Base-by-base conservation (phyloP, 768 basidiomycete genomes). In the Pisolithus microcarpus region DNA sequence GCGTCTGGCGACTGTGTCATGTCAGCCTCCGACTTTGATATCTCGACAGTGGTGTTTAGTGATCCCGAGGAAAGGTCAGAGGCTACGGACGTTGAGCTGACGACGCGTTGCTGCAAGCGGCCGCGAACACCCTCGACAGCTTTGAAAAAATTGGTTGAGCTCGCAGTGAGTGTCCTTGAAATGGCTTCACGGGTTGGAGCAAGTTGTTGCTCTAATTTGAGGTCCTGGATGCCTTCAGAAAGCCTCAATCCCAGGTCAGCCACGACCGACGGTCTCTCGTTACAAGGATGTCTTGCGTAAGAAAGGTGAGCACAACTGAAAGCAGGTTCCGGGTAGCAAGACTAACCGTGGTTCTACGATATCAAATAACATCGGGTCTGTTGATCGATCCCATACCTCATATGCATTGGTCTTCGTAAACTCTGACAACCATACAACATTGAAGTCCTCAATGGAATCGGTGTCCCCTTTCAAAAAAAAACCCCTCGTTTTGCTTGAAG, bases 301-400 rank as follows among this genome's bases (percentile, higher is more conserved):
- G 38, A 10, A 23, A 23, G 21, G 21, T 23, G 21, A 23, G 21
- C 21, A 23, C 21, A 23, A 23, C 4, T 23, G 21, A 23, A 23
- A 1, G 21, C 21, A 23, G 21, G 21, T 23, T 23, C 2, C 21
- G 21, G 21, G 4, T 23, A 23, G 21, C 21, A 23, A 23, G 21
- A 23, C 56, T 24, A 54, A 92, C 91, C 89, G 76, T 34, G 95
- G 89, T 65, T 99, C 96, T 49, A 95, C 80, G 44, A 98, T 89
- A 63, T 99, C 96, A 62, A 99, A 99, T 10, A 98, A 70, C 54
- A 91, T 73, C 1, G 91, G 87, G 66, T 99, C 96, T 1, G 96
- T 98, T 38, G 83, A 80, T 42, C 80, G 73, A 46, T 97, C 82
- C 96, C 96, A 99, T 3, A 91, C 80, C 49, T 87, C 82, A 65